Conservation (phyloP, 805 yeast species). For the Candida patagonica region DNA sequence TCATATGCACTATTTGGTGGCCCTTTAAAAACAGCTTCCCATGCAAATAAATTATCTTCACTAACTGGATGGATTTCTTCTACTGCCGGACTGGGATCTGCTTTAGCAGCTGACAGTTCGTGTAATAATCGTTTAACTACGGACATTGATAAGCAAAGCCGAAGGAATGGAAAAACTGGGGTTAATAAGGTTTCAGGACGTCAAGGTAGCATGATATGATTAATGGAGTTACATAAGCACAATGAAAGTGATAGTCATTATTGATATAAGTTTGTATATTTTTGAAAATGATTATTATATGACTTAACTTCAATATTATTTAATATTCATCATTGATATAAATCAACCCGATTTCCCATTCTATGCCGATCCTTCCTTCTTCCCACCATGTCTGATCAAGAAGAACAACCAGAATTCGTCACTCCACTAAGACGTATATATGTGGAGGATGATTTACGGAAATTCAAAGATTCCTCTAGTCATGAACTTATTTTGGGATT, state of each 20-base stretch:
- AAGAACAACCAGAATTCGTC: neutral
- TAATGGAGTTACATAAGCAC: too few relatives aligned
- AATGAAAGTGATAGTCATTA: too few relatives aligned
- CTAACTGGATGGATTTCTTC: constrained; percentile 17
- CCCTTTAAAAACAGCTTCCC: constrained; percentile 29
- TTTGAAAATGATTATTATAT: too few relatives aligned
- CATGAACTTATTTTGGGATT: constrained; percentile 45
- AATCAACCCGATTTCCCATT: too few relatives aligned
- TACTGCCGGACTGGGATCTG: constrained; percentile 24
- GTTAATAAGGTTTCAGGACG: too few relatives aligned
- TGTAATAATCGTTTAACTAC: constrained; percentile 22
- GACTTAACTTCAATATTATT: too few relatives aligned
- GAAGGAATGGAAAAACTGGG: too few relatives aligned
- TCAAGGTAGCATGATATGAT: too few relatives aligned
- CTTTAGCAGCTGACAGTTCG: constrained; percentile 20
- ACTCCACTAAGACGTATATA: constrained; percentile 37
- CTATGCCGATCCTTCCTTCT: neutral
- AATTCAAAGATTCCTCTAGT: constrained; percentile 48
- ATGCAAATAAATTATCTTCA: constrained; percentile 20
- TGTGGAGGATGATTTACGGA: constrained; percentile 48
- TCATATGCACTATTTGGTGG: constrained; percentile 33
- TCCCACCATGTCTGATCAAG: neutral
- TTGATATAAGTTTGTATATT: too few relatives aligned
- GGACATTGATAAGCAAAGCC: too few relatives aligned
- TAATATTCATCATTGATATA: too few relatives aligned